Base-by-base conservation (phyloP, 345 rosid species). In the Orychophragmus violaceus region DNA sequence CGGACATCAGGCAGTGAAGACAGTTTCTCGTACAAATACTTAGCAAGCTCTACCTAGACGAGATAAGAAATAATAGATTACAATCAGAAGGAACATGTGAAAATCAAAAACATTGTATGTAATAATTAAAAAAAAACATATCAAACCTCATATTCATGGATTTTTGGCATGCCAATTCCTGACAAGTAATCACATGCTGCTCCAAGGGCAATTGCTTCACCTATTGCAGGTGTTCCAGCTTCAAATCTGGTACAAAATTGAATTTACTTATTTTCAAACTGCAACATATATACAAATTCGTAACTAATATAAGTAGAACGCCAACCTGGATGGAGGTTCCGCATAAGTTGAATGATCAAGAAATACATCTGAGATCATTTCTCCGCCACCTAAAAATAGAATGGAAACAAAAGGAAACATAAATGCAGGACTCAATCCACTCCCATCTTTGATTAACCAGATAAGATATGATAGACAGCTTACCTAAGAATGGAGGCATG, bases 171-270 rank as follows among this genome's bases (percentile, higher is more conserved):
- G 73, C 96, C 97, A 45, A 93, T 84, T 48, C 65, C 79, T 44
- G 85, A 80, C 69, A 93, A 80, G 80, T 93, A 93, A 75, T 93
- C 98, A 55, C 87, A 68, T 49, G 97, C 98, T 45, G 97, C 96
- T 78, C 97, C 98, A 71, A 93, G 74, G 59, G 92, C 98, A 74
- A 93, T 88, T 19, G 90, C 90, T 80, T 93, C 97, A 7, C 96
- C 98, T 63, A 93, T 93, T 62, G 97, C 98, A 36, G 98, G 98
- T 67, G 98, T 93, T 75, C 97, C 99, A 65, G 99, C 99, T 80
- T 90, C 99, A 69, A 94, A 94, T 79, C 99, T 90, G 71, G 66
- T 57, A 78, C 62, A 60, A 52, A 46, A 6, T 1, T 21, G 18
- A 24, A 59, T 49, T 9, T 46, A 49, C 8, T 56, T 69, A 37